Conservation (phyloP, 257 asterid species). For the Anisodus tanguticus region DNA sequence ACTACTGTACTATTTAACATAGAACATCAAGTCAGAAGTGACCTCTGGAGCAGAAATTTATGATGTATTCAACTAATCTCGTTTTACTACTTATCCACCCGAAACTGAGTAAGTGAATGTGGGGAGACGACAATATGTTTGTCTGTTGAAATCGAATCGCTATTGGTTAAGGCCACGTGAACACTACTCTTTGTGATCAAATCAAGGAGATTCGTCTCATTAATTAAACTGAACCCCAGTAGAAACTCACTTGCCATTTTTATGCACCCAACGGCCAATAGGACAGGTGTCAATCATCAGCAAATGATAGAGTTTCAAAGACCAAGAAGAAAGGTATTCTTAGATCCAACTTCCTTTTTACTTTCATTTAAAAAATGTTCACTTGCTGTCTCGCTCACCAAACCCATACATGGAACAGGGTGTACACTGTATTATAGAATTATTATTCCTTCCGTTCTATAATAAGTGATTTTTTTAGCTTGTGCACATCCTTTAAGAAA, state of each 20-base stretch:
- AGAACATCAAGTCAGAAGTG: no score
- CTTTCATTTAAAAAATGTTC: conserved; percentile 8
- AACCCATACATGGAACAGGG: conserved; percentile 7
- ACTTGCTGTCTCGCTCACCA: conserved; percentile 29
- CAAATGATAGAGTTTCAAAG: conserved; percentile 39
- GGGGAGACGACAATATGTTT: conserved; percentile 26
- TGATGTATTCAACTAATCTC: no score
- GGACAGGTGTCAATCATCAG: conserved; percentile 60
- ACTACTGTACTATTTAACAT: no score
- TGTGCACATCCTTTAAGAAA: no score
- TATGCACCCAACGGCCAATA: conserved; percentile 24
- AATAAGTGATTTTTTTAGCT: no score
- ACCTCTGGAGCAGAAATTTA: no score
- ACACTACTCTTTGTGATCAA: conserved; percentile 24
- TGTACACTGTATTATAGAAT: background rate
- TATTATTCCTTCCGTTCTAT: no score
- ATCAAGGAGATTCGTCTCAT: conserved; percentile 40
- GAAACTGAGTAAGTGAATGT: background rate
- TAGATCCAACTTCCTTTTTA: conserved; percentile 35
- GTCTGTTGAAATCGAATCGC: conserved; percentile 25
- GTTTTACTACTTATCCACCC: background rate
- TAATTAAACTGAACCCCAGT: background rate
- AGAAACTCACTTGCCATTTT: background rate
- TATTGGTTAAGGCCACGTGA: conserved; percentile 48
- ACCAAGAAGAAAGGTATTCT: conserved; percentile 32